Base-by-base conservation (phyloP, 202 grass and related monocot species). In the Panicum hallii region DNA sequence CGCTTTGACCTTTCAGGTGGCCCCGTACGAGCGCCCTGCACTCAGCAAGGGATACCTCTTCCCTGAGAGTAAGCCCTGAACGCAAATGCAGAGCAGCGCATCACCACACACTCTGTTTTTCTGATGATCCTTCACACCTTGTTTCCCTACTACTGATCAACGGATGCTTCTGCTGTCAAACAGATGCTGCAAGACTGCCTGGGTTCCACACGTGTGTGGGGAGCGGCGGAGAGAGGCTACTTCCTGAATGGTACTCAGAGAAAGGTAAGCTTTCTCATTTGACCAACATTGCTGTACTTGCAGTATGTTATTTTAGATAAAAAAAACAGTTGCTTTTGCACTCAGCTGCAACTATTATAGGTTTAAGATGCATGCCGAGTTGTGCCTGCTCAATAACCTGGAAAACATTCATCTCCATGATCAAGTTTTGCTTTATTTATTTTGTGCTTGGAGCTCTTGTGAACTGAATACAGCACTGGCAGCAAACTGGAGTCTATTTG, bases 1-100 rank as follows among this genome's bases (percentile, higher is more conserved):
- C 34, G 11, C 53, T 72, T 36, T 52, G 22, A 7, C 67, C 70
- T 43, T 83, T 80, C 84, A 99, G 97, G 93, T 99, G 30, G 93
- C 96, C 82, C 96, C 93, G 34, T 99, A 99, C 42, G 96, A 99
- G 82, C 93, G 96, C 17, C 96, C 97, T 7, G 93, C 97, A 0
- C 97, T 99, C 82, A 99, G 97, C 97, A 99, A 99, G 78, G 97
- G 70, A 4, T 99, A 96, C 84, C 91, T 99, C 83, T 96, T 94
- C 63, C 93, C 97, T 77, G 88, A 96, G 44, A 89, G 97, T 94
- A 94, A 78, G 87, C 44, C 64, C 19, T 28, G 7, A 15, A 48
- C 17, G 45, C 68, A 58, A 49, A 6, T 1, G 4, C 5, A 34
- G 26, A 38, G 0, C 7, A 6, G 12, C 14, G 23, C 14, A 0